Conservation (phyloP, 176 grass and related monocot species). For the Triticum turgidum region DNA sequence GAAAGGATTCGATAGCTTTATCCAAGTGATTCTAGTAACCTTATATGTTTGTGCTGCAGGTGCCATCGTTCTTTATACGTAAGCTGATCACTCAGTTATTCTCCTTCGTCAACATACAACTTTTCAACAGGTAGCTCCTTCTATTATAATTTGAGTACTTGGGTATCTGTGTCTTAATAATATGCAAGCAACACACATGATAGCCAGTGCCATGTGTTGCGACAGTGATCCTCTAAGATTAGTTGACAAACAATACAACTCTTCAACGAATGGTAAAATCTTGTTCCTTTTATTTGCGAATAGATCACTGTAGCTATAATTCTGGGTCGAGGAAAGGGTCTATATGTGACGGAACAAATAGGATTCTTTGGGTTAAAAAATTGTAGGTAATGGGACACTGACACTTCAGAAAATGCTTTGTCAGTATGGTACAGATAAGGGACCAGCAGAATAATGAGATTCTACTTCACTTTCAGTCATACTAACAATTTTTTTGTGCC, state of each 20-base stretch:
- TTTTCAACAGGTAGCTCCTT: slow-evolving; percentile 88
- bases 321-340: slow-evolving; percentile 7
- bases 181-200: not conserved
- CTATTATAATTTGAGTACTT: slow-evolving; percentile 11
- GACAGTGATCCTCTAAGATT: not conserved
- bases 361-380: slow-evolving; percentile 1
- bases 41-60: slow-evolving; percentile 55
- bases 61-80: slow-evolving; percentile 91
- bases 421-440: not conserved
- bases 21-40: slow-evolving; percentile 4
- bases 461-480: slow-evolving; percentile 25
- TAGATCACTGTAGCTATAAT: not conserved
- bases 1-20: slow-evolving; percentile 5
- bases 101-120: slow-evolving; percentile 96
- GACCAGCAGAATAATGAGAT: not conserved
- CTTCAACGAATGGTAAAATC: not conserved
- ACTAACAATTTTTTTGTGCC: slow-evolving; percentile 24
- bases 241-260: not conserved
- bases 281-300: not conserved
- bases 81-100: slow-evolving; percentile 96
- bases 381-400: not conserved
- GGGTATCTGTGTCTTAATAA: not conserved
- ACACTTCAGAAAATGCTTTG: slow-evolving; percentile 21
- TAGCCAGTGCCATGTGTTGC: slow-evolving; percentile 6
- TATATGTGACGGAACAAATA: not conserved